Evolutionary conservation across 2,329 filamentous ascomycete genomes (phyloP), one percentile per base, ranked within the genome.

Genomic region (Onygenales sp.): DNA sequence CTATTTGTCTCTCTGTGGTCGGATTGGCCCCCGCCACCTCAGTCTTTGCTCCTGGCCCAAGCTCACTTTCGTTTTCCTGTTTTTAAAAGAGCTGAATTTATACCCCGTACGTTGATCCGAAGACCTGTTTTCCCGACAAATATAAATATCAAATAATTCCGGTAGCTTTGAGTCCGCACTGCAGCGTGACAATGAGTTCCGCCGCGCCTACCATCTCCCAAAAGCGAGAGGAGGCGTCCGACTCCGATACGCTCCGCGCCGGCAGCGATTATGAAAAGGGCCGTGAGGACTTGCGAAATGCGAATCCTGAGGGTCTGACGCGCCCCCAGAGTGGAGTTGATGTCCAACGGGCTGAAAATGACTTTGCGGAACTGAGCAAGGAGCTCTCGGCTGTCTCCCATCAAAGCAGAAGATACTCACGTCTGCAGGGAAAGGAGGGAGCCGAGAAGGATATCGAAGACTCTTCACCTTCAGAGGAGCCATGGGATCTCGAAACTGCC

Each of bases 401-500:
- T 39, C 62, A 67, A 52, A 62, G 67, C 14, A 67, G 65, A 34
- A 62, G 63, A 39, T 50, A 71, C 37, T 72, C 70, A 2, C 31
- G 58, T 61, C 3, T 67, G 56, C 52, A 64, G 61, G 43, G 57
- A 56, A 6, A 67, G 65, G 1, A 65, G 62, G 39, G 52, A 61
- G 57, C 57, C 9, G 50, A 55, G 10, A 55, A 67, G 31, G 84
- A 86, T 70, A 62, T 81, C 7, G 85, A 88, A 61, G 69, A 69
- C 32, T 65, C 69, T 1, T 62, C 68, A 1, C 69, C 69, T 2
- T 74, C 74, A 0, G 74, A 74, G 2, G 81, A 81, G 52, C 74
- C 77, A 8, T 95, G 93, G 68, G 85, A 95, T 64, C 75, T 95
- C 39, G 87, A 95, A 67, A 70, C 76, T 7, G 83, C 85, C 3